Base-by-base conservation (phyloP, 2,329 filamentous ascomycete species). In the Pseudocercospora crystallina region DNA sequence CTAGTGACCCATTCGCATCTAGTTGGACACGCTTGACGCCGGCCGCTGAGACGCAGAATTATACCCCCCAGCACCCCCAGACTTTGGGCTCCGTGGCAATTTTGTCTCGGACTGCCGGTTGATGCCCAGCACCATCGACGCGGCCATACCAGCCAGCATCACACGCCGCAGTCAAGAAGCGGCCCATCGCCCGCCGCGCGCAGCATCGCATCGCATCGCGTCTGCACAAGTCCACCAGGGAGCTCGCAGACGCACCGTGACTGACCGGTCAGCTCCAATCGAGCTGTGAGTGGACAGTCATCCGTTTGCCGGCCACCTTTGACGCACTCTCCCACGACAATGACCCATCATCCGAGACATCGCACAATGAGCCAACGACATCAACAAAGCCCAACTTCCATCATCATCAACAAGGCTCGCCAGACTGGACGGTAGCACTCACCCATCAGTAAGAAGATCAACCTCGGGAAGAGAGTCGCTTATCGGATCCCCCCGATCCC, bases 231-330 rank as follows among this genome's bases (percentile, higher is more conserved):
- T 30, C 32, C 32, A 38, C 30, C 36, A 34, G 44, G 33, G 30
- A 44, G 49, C 43, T 41, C 20, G 35, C 41, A 49, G 37, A 47
- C 41, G 49, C 46, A 46, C 43, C 29, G 50, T 48, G 50, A 53
- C 38, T 47, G 32, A 57, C 54, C 54, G 54, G 51, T 54, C 43
- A 54, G 47, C 33, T 40, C 34, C 20, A 26, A 7, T 26, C 20
- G 20, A 26, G 20, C 30, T 31, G 31, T 48, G 30, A 48, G 43
- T 53, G 47, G 49, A 64, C 61, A 63, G 56, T 65, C 60, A 65
- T 59, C 55, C 43, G 33, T 15, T 38, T 56, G 53, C 43, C 42
- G 47, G 53, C 43, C 49, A 26, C 40, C 43, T 48, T 48, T 38
- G 42, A 40, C 44, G 39, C 40, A 13, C 35, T 52, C 43, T 51